These are phyloP conservation scores for Scheffersomyces lignicola DNA, from an alignment of 1,139 yeast genomes.

Conservation along the genomic window DNA sequence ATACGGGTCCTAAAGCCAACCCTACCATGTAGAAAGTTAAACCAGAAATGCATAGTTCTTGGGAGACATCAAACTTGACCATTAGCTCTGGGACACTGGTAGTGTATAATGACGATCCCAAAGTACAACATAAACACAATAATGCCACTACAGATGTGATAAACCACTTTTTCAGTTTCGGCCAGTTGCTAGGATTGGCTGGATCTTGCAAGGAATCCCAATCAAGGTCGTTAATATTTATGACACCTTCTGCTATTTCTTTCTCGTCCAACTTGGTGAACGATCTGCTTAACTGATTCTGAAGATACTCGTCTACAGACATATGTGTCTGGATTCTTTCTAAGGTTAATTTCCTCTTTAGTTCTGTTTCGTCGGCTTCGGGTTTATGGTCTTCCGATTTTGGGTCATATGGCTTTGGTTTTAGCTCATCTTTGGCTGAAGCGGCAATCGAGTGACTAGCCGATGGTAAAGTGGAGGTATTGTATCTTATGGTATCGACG, in stretches of 20 bases:
- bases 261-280: slow-evolving; percentile 10
- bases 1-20: slow-evolving; percentile 67
- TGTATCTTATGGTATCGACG: slow-evolving; percentile 2
- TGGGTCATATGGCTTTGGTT: slow-evolving; percentile 2
- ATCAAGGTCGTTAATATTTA: slow-evolving; percentile 44
- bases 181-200: slow-evolving; percentile 69
- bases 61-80: slow-evolving; percentile 46
- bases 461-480: neutral
- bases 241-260: slow-evolving; percentile 9
- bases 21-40: slow-evolving; percentile 72
- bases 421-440: neutral
- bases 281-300: slow-evolving; percentile 9
- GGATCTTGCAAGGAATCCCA: slow-evolving; percentile 66
- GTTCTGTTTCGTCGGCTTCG: slow-evolving; percentile 10
- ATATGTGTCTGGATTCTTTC: slow-evolving; percentile 19
- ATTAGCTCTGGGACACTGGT: slow-evolving; percentile 58
- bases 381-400: neutral
- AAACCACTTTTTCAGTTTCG: slow-evolving; percentile 59
- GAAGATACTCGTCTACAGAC: slow-evolving; percentile 17
- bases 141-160: slow-evolving; percentile 62
- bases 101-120: slow-evolving; percentile 71
- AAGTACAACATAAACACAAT: slow-evolving; percentile 64
- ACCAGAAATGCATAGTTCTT: slow-evolving; percentile 64
- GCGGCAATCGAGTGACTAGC: neutral
- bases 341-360: slow-evolving; percentile 21